A percentile compares a stretch with the other conserved stretches of the same genome.
Evolutionary conservation across 495 filamentous ascomycete species (phyloP).

Genomic region (Jackrogersella minutella): DNA sequence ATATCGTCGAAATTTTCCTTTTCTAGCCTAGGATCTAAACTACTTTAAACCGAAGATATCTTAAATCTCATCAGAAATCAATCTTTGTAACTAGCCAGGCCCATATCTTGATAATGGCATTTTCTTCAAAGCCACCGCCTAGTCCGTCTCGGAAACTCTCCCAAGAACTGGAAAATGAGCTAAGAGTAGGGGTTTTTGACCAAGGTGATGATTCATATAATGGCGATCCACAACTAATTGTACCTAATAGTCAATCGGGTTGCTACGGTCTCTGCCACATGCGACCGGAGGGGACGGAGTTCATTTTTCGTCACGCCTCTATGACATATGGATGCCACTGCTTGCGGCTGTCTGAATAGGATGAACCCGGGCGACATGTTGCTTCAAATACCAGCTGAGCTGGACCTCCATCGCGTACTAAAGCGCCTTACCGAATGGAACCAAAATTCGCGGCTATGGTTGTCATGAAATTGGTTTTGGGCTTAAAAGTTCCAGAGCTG

Average conservation of each 20-base stretch:
- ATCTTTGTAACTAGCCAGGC: neutral
- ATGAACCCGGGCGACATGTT: neutral
- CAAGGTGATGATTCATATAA: neutral
- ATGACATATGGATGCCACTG: slow-evolving; percentile 1
- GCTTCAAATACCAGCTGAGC: neutral
- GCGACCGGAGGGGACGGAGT: neutral
- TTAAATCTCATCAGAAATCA: neutral
- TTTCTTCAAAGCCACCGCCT: neutral
- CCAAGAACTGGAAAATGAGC: slow-evolving; percentile 7
- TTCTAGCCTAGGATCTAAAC: neutral
- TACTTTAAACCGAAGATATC: neutral
- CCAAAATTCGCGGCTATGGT: slow-evolving; percentile 32
- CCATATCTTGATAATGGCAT: neutral
- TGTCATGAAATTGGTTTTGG: slow-evolving; percentile 32
- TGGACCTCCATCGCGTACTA: slow-evolving; percentile 18
- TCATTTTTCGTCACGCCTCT: slow-evolving; percentile 23
- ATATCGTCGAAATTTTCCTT: no score
- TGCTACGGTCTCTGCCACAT: slow-evolving; percentile 21
- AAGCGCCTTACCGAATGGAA: slow-evolving; percentile 1
- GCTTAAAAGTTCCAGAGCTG: slow-evolving; percentile 10
- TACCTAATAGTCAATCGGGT: neutral
- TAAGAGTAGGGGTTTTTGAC: slow-evolving; percentile 9
- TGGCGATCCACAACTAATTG: slow-evolving; percentile 15
- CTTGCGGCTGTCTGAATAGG: slow-evolving; percentile 11
- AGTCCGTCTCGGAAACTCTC: neutral